Evolutionary conservation across 1,139 yeast genomes (phyloP), one percentile per base, ranked within the genome.

Genomic region (Taphrina communis): DNA sequence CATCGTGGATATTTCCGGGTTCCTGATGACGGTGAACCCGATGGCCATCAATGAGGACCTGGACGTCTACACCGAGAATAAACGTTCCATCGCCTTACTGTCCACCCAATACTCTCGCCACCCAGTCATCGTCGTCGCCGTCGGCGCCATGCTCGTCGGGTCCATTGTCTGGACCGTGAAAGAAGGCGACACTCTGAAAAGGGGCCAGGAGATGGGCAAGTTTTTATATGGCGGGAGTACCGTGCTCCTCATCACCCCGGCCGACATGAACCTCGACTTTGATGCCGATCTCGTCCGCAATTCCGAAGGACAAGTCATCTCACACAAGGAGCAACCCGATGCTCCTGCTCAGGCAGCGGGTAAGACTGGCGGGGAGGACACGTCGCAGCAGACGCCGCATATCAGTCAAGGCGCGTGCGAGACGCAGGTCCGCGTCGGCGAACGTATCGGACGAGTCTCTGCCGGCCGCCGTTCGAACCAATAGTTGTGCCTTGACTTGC

Each of bases 61-160:
- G 68, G 97, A 93, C 78, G 98, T 93, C 0, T 93, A 86, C 79
- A 97, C 97, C 6, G 97, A 93, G 74, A 93, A 93, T 75, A 87
- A 90, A 0, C 81, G 98, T 50, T 87, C 87, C 2, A 80, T 93
- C 1, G 82, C 92, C 1, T 12, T 14, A 9, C 38, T 60, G 2
- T 11, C n/a, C 36, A 50, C 56, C 38, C 14, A 19, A 4, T 31
- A 35, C 55, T 25, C 55, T 44, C 9, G 17, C 14, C 9, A n/a
- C 48, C 92, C 97, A 0, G 86, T 93, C 35, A 81, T 89, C 72
- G 83, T 90, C 79, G 85, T 91, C 36, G 87, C 96, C 9, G 91
- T 93, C 11, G 99, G 99, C 38, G 99, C 99, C 0, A 93, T 94
- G 98, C 91, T 94, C 97, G 99, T 93, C 2, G 98, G 98, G 0